These are phyloP conservation scores for Eimeria falciformis DNA, from an alignment of 169 alveolate species.

Conservation along the genomic window DNA sequence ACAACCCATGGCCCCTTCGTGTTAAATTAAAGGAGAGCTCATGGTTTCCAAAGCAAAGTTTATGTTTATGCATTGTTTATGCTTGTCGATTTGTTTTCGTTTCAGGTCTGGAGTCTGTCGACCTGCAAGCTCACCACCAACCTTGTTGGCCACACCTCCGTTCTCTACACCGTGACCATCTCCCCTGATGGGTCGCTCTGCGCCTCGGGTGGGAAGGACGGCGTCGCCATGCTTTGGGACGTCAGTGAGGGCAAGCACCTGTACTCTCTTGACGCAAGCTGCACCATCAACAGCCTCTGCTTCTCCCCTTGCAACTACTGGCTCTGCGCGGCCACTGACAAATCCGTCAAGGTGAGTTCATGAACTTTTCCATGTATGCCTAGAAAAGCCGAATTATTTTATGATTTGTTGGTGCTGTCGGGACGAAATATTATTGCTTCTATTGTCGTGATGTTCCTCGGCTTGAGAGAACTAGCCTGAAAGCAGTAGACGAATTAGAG, in stretches of 20 bases:
- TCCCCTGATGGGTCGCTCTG: constrained; percentile 98
- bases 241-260: constrained; percentile 96
- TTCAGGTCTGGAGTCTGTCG: constrained; percentile 94
- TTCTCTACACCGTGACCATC: constrained; percentile 95
- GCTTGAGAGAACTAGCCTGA: constrained; percentile 25
- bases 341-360: constrained; percentile 88
- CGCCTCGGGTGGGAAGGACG: constrained; percentile 99
- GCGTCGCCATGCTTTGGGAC: constrained; percentile 97
- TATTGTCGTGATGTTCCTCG: constrained; percentile 64
- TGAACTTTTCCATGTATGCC: not conserved
- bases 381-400: too few species aligned
- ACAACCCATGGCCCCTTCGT: too few species aligned
- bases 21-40: too few species aligned
- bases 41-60: too few species aligned
- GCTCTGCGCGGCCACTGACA: constrained; percentile 97
- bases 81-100: not conserved
- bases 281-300: constrained; percentile 95
- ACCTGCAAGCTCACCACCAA: constrained; percentile 95
- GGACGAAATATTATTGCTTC: constrained; percentile 75
- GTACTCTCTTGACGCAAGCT: constrained; percentile 94
- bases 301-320: constrained; percentile 97
- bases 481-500: constrained; percentile 13
- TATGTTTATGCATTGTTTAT: not conserved
- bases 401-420: constrained; percentile 24
- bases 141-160: constrained; percentile 97